Base-by-base conservation (phyloP, 2,329 filamentous ascomycete genomes). In the Cyclaneusma minus region DNA sequence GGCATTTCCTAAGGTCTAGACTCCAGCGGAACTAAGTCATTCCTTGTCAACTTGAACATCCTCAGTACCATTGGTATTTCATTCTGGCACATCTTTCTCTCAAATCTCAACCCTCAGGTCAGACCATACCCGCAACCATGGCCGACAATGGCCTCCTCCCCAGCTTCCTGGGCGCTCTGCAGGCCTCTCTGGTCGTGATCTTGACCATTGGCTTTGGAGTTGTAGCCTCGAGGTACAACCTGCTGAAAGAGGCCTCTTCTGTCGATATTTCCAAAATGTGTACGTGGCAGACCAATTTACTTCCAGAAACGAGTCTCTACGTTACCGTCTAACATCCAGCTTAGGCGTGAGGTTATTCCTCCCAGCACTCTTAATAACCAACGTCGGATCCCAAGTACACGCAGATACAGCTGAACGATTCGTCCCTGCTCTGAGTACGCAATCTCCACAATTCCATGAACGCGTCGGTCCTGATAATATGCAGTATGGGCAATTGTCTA, bases 281-380 rank as follows among this genome's bases (percentile, higher is more conserved):
- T 29, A n/a, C n/a, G n/a, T n/a, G n/a, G n/a, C n/a, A n/a, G n/a
- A n/a, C n/a, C n/a, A n/a, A n/a, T n/a, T n/a, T n/a, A n/a, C n/a
- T n/a, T n/a, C n/a, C n/a, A n/a, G n/a, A n/a, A n/a, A n/a, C n/a
- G n/a, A n/a, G n/a, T n/a, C n/a, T n/a, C n/a, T n/a, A n/a, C n/a
- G n/a, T n/a, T n/a, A n/a, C n/a, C n/a, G n/a, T n/a, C n/a, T n/a
- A n/a, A n/a, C n/a, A n/a, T n/a, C n/a, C n/a, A n/a, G n/a, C n/a
- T n/a, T n/a, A n/a, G n/a, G n/a, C n/a, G 62, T 68, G 13, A 54
- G 56, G 35, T 42, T 68, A 29, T 63, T 67, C 29, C 42, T 68
- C 14, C 64, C 64, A 3, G 60, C 62, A 1, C 38, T 69, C 30
- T 44, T 68, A 12, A 55, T 68, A 18, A 52, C 58, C 26, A 64